Evolutionary conservation across 129 eudicot species (phyloP).

Genomic region (Arctium minus): DNA sequence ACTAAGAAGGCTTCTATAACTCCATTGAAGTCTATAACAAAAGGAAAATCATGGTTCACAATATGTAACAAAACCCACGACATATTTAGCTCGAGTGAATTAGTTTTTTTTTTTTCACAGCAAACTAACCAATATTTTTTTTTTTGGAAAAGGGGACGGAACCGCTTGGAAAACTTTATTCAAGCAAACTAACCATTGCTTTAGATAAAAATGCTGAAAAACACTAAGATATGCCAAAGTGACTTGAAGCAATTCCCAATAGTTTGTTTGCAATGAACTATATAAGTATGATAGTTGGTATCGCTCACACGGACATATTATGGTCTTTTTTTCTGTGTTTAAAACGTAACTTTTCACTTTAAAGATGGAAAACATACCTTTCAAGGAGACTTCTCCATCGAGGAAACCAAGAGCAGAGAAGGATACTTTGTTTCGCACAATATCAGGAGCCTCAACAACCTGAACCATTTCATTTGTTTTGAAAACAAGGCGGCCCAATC

Average conservation of each 20-base stretch:
- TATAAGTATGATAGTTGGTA: not conserved
- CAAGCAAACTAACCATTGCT: not conserved
- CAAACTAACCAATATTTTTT: no score
- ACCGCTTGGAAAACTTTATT: no score
- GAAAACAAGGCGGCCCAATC: conserved; percentile 77
- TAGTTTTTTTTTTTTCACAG: not conserved
- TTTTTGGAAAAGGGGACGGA: no score
- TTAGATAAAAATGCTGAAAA: not conserved
- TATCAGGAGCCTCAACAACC: conserved; percentile 83
- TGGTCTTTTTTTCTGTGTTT: not conserved
- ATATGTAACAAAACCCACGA: not conserved
- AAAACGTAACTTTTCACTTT: not conserved
- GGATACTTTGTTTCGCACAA: conserved; percentile 69
- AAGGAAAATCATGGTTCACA: not conserved
- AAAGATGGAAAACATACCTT: conserved; percentile 40
- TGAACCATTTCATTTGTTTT: conserved; percentile 95
- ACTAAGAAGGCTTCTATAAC: not conserved
- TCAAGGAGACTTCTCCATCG: conserved; percentile 83
- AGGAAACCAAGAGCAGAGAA: conserved; percentile 81
- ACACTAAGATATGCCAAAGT: not conserved
- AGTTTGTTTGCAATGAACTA: not conserved
- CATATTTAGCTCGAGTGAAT: not conserved
- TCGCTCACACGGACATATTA: not conserved
- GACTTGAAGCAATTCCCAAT: not conserved
- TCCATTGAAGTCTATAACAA: not conserved